Evolutionary conservation across 176 grass and related monocot genomes (phyloP), one percentile per base, ranked within the genome.

Genomic region (Echinochloa phyllopogon): DNA sequence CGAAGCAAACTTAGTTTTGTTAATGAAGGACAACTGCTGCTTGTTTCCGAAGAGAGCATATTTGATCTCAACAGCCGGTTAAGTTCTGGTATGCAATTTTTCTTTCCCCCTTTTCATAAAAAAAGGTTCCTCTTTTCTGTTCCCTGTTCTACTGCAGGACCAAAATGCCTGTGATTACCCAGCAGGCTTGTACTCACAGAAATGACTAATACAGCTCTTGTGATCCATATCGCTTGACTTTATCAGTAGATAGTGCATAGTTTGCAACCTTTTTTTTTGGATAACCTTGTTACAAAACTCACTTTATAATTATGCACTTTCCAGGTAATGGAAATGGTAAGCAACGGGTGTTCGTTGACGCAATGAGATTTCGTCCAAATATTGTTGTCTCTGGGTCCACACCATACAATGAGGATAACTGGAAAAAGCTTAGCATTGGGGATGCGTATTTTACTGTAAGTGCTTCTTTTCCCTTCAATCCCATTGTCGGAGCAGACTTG

Each of bases 331-430:
- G 66, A 67, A 85, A 72, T 67, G 63, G 61, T 55, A 84, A 55
- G 67, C 81, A 94, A 47, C 42, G 1, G 17, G 12, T 87, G 52
- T 14, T 57, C 73, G 83, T 95, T 77, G 91, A 94, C 81, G 83
- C 87, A 18, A 87, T 76, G 85, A 88, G 89, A 84, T 98, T 98
- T 78, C 89, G 96, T n/a, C 93, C 96, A 42, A 98, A 98, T 84
- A 83, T 98, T 21, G 91, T 98, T 65, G 90, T 95, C 85, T 95
- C 88, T 64, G 91, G 93, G 71, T 90, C 89, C 29, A 77, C 81
- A 44, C 91, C 96, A 50, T 98, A 94, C 77, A 40, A 21, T 37
- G 96, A 98, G 78, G 96, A 98, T 85, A 80, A 48, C 38, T 95
- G 93, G 96, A 92, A 76, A 88, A 92, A 58, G 51, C 87, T 98